Percentiles rank a stretch among this genome's conserved stretches.
These are phyloP conservation scores for Spergularia marina DNA, from an alignment of 148 eudicot genomes.

Conservation along the genomic window DNA sequence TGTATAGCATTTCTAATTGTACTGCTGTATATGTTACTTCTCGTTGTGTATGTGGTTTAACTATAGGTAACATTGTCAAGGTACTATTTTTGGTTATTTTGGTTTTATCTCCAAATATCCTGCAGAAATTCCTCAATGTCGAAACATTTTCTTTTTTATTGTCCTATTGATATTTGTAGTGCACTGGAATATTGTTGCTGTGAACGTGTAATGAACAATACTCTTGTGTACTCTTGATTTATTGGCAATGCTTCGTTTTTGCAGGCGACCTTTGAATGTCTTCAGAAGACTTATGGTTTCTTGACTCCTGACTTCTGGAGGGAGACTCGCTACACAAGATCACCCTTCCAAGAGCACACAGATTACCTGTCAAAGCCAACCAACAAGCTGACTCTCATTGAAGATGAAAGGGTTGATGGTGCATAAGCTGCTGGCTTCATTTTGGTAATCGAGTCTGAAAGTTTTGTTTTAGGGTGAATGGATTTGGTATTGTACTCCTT, in stretches of 20 bases:
- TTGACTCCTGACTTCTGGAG: conserved; percentile 19
- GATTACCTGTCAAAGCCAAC: conserved; percentile 13
- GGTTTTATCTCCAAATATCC: no score
- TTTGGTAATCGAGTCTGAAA: not conserved
- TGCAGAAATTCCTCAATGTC: no score
- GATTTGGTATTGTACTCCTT: not conserved
- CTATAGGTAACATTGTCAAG: no score
- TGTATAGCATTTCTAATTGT: no score
- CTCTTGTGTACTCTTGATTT: no score
- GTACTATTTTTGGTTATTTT: no score
- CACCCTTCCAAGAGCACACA: conserved; percentile 10
- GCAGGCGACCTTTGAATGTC: conserved; percentile 19
- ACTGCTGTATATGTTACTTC: no score
- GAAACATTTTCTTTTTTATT: no score
- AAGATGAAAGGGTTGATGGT: conserved; percentile 11
- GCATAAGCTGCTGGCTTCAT: not conserved
- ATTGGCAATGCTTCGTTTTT: not conserved
- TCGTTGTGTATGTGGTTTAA: no score
- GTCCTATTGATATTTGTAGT: no score
- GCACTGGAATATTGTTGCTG: no score
- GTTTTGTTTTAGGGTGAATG: conserved; percentile 1
- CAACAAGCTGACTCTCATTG: not conserved
- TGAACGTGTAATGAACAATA: no score
- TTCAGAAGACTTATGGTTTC: conserved; percentile 13
- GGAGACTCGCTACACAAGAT: conserved; percentile 15